A percentile compares a stretch with the other conserved stretches of the same genome.
Conservation (phyloP, 371 early-diverging fungal genomes). For the Rhizopus stolonifer region DNA sequence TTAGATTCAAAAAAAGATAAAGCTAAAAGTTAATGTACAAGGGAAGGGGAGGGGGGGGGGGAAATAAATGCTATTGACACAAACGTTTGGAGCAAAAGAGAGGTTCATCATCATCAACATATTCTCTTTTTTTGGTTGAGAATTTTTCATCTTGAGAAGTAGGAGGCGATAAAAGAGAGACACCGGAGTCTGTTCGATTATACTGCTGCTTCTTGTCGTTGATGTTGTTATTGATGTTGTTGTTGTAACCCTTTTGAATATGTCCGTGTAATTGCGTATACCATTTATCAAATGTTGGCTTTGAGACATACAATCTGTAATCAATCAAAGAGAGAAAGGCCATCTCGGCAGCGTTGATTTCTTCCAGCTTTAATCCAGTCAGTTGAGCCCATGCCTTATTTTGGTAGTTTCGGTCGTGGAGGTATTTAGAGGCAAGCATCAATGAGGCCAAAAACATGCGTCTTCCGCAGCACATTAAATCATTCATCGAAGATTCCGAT, state of each 20-base stretch:
- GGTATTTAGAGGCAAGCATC: constrained; percentile 72
- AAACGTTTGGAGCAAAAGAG: too few relatives aligned
- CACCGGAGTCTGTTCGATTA: too few relatives aligned
- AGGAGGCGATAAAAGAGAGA: too few relatives aligned
- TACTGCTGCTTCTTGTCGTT: too few relatives aligned
- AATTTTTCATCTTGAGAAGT: too few relatives aligned
- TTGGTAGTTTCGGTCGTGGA: constrained; percentile 71
- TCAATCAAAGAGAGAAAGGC: constrained; percentile 70
- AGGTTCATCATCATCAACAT: too few relatives aligned
- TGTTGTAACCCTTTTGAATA: constrained; percentile 14
- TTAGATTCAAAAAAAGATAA: too few relatives aligned
- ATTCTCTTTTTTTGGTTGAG: too few relatives aligned
- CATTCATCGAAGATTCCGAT: constrained; percentile 12
- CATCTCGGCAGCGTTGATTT: constrained; percentile 76
- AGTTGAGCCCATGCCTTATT: constrained; percentile 77
- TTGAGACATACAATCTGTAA: constrained; percentile 68
- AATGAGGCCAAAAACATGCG: constrained; percentile 74
- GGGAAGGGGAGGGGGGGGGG: too few relatives aligned
- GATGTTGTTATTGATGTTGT: background rate
- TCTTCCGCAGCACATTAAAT: constrained; percentile 65
- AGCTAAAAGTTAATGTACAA: too few relatives aligned
- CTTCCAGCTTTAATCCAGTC: constrained; percentile 66
- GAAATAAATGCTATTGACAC: too few relatives aligned
- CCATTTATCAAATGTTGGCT: constrained; percentile 67
- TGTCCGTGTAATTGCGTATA: constrained; percentile 57